A percentile compares a stretch with the other conserved stretches of the same genome.
Evolutionary conservation across 345 rosid species (phyloP).

Genomic region (Ceriops decandra): DNA sequence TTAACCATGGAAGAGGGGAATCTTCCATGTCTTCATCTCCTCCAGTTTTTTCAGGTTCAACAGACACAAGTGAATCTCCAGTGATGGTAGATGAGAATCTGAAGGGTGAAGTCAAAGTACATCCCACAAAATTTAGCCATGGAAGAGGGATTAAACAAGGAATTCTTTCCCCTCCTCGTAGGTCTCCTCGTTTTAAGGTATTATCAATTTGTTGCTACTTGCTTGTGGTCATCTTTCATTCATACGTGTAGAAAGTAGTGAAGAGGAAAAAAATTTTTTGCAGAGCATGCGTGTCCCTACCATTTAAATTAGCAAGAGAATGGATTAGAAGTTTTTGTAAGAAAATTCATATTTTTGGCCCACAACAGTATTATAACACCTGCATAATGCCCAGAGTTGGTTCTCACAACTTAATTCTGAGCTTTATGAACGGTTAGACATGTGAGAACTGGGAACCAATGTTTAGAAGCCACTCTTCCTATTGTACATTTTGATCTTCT

Average conservation of each 20-base stretch:
- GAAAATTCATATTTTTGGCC: background rate
- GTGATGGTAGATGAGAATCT: slow-evolving; percentile 33
- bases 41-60: slow-evolving; percentile 53
- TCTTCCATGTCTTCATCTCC: slow-evolving; percentile 57
- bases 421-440: background rate
- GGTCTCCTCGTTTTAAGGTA: slow-evolving; percentile 64
- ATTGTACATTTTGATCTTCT: background rate
- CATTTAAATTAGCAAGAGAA: background rate
- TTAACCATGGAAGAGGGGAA: slow-evolving; percentile 36
- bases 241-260: background rate
- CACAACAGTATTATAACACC: background rate
- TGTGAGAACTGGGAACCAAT: background rate
- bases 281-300: background rate
- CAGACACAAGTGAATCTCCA: slow-evolving; percentile 52
- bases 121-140: slow-evolving; percentile 30
- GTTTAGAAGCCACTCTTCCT: background rate
- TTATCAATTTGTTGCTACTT: background rate
- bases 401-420: background rate
- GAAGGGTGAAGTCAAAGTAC: slow-evolving; percentile 3
- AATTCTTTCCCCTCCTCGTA: slow-evolving; percentile 51
- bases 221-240: background rate
- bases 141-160: slow-evolving; percentile 32
- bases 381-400: background rate
- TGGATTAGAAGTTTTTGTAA: background rate
- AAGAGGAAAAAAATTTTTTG: background rate